Percentiles rank a stretch among this genome's conserved stretches.
Evolutionary conservation across 78 protist species (phyloP).

Genomic region (Chrysochromulina parva): DNA sequence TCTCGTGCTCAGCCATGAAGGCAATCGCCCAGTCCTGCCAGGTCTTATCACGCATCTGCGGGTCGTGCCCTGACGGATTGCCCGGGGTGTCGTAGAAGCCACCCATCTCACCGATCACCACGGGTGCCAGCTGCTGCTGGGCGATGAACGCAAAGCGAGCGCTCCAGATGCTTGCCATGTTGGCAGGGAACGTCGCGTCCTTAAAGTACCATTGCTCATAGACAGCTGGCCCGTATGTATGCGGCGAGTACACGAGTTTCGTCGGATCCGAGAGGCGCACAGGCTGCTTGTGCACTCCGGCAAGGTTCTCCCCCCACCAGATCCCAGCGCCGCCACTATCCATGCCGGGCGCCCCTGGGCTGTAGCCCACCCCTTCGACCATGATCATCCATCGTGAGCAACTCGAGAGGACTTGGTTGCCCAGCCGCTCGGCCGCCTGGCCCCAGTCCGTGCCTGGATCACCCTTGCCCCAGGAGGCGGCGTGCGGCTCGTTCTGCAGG

Average conservation of each 20-base stretch:
- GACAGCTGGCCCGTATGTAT: not conserved
- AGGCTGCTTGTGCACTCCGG: not conserved
- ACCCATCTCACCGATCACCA: too few species aligned
- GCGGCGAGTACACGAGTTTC: constrained; percentile 18
- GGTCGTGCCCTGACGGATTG: too few species aligned
- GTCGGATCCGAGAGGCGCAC: not conserved
- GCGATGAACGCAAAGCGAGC: not conserved
- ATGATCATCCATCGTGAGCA: not conserved
- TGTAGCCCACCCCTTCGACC: not conserved
- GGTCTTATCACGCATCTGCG: too few species aligned
- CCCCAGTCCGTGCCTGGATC: not conserved
- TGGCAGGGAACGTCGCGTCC: not conserved
- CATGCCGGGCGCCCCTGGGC: not conserved
- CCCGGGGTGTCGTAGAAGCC: too few species aligned
- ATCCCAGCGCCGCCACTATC: not conserved
- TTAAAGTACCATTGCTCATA: not conserved
- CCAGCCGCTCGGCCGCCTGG: not conserved
- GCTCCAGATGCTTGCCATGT: not conserved
- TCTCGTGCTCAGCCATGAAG: too few species aligned
- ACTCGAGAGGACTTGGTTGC: not conserved
- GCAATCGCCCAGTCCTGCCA: too few species aligned
- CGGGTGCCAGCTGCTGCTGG: too few species aligned
- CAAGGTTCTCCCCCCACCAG: constrained; percentile 22
- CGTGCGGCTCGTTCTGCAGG: constrained; percentile 23
- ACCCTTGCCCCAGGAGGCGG: not conserved